Base-by-base conservation (phyloP, 805 yeast species). In the Starmera caribaea region DNA sequence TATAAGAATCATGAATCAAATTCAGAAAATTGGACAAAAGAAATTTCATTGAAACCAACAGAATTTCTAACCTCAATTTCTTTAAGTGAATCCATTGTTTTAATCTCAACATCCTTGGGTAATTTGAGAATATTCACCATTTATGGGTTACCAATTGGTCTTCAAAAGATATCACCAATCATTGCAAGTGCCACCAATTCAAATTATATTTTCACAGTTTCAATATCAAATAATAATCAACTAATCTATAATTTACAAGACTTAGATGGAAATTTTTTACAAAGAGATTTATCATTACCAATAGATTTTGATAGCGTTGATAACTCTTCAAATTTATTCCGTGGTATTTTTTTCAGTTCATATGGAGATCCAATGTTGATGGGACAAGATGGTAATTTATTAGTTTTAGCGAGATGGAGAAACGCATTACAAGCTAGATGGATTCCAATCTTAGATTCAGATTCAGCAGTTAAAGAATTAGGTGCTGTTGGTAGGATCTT, bases 361-460 rank as follows among this genome's bases (percentile, higher is more conserved):
- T 80, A 74, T 51, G 95, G 95, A 16, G 97, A 90, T 57, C 98
- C 98, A 1, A 83, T 92, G 46, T 57, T 89, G 7, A 82, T 80
- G 40, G 96, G 94, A n/a, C 65, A 69, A 28, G 88, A 81, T 46
- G 87, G 87, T 44, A 72, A 79, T 10, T 66, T 92, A 31, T 58
- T 83, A 28, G 74, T 86, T 0, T 63, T 92, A 16, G 68, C 79
- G 17, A 75, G 79, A 47, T 90, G 97, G 96, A 69, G 96, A 49
- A 74, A 72, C 16, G 66, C 81, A 1, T 58, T 71, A 30, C 92
- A 88, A 55, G 79, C 95, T 3, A 69, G 79, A 44, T 90, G 97
- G 97, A 67, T 86, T 11, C 97, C 97, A 1, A 49, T 90, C 11
- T 63, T 90, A 41, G 85, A 85, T 55, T 44, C 62, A 1, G 58